Percentiles rank a stretch among this genome's conserved stretches.
Evolutionary conservation across 1,284 basidiomycete genomes (phyloP).

Genomic region (Ustilago vetiveriae): DNA sequence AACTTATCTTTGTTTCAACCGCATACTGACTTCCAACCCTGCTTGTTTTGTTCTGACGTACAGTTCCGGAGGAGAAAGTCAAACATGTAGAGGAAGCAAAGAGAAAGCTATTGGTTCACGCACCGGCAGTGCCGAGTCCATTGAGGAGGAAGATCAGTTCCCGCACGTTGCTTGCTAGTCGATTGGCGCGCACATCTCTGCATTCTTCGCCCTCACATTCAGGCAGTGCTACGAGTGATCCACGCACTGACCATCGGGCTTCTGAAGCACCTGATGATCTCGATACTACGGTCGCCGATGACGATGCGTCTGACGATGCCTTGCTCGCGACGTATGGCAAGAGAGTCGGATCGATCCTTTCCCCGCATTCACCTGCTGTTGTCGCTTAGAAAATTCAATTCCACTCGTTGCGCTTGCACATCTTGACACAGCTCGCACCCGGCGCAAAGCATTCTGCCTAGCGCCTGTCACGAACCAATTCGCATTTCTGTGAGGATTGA

Average conservation of each 20-base stretch:
- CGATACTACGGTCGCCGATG: neutral
- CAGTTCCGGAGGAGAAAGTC: conserved; percentile 24
- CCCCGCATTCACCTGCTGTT: conserved; percentile 1
- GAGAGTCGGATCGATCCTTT: conserved; percentile 7
- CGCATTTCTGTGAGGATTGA: no score
- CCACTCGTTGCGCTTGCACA: neutral
- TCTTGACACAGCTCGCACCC: neutral
- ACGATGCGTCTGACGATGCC: neutral
- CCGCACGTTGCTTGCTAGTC: conserved; percentile 10
- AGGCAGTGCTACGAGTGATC: neutral
- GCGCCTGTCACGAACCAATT: no score
- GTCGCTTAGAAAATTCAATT: conserved; percentile 6
- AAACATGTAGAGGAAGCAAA: conserved; percentile 21
- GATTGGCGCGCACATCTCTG: conserved; percentile 16
- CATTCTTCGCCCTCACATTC: neutral
- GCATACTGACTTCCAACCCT: neutral
- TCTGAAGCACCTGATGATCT: neutral
- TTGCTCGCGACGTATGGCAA: conserved; percentile 9
- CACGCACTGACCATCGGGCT: neutral
- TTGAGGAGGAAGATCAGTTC: conserved; percentile 24
- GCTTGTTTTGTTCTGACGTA: neutral
- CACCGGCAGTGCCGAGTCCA: conserved; percentile 43
- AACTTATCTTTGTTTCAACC: no score
- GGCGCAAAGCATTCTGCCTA: no score
- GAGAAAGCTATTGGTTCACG: conserved; percentile 29